Base-by-base conservation (phyloP, 2,329 filamentous ascomycete species). In the Septoria linicola region DNA sequence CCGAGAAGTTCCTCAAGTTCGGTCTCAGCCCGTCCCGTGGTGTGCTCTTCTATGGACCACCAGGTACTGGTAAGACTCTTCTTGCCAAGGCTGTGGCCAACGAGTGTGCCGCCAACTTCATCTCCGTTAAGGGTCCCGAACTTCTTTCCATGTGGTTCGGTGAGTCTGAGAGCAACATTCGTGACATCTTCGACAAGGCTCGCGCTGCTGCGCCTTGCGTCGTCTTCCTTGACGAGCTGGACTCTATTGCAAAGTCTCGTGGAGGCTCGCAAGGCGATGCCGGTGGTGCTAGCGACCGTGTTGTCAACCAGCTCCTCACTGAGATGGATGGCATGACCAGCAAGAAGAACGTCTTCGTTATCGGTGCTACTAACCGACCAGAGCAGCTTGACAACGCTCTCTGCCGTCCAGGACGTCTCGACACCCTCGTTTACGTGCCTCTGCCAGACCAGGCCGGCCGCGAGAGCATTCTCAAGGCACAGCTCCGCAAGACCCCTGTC, bases 311-410 rank as follows among this genome's bases (percentile, higher is more conserved):
- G 80, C 90, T 99, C 70, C 79, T 99, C 69, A 99, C 93, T 62
- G 89, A 97, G 83, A 96, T 97, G 92, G 92, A 97, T 64, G 92
- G 92, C 66, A 97, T 97, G 92, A 97, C 92, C 39, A 96, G 92
- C 32, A 99, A 99, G 88, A 99, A 99, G 88, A 99, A 99, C 72
- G 93, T 99, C 60, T 99, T 99, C 76, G 93, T 99, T 61, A 99
- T 99, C 66, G 93, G 93, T 72, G 93, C 93, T 39, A 99, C 93
- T 74, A 99, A 99, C 80, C 83, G 93, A 78, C 93, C 93, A 36
- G 93, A 99, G 79, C 93, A 97, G 79, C 88, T 99, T 54, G 93
- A 99, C 73, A 93, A 93, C 70, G 93, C 93, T 64, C 82, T 99
- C 65, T 96, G 92, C 82, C 91, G 93, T 82, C 93, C 93, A 51